Conservation (phyloP, 1,284 basidiomycete species). For the Rhodofomes roseus region DNA sequence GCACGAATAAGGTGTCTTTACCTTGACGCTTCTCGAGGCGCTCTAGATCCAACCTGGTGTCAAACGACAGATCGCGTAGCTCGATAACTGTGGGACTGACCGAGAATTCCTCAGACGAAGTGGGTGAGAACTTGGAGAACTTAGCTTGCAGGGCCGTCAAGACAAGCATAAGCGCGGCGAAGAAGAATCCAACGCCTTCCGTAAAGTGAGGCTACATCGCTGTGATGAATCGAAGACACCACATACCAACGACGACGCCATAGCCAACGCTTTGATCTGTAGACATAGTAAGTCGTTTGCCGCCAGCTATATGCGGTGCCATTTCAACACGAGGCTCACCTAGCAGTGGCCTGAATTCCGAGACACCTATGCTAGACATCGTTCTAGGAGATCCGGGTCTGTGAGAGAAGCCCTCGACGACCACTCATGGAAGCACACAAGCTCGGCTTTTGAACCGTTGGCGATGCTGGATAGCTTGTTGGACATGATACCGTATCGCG, state of each 20-base stretch:
- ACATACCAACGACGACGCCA: conserved; percentile 45
- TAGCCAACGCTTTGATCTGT: conserved; percentile 44
- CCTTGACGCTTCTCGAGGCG: conserved; percentile 47
- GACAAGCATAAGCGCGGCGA: conserved; percentile 42
- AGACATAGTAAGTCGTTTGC: neutral
- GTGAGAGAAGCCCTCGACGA: neutral
- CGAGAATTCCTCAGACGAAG: conserved; percentile 54
- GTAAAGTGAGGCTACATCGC: neutral
- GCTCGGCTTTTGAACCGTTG: neutral
- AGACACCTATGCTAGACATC: conserved; percentile 5
- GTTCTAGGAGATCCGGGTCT: neutral
- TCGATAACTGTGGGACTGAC: conserved; percentile 23
- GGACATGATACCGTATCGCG: neutral
- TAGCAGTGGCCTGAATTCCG: conserved; percentile 28
- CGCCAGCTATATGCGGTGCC: too few relatives aligned
- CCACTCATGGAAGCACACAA: neutral
- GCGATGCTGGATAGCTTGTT: neutral
- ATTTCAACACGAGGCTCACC: too few relatives aligned
- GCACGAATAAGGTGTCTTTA: conserved; percentile 8
- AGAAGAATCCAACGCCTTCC: conserved; percentile 48
- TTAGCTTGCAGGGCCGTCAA: conserved; percentile 44
- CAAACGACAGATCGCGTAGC: neutral
- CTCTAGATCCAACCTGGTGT: conserved; percentile 22
- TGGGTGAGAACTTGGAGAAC: conserved; percentile 43
- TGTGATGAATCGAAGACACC: neutral